Base-by-base conservation (phyloP, 176 grass and related monocot genomes). In the Echinochloa phyllopogon region DNA sequence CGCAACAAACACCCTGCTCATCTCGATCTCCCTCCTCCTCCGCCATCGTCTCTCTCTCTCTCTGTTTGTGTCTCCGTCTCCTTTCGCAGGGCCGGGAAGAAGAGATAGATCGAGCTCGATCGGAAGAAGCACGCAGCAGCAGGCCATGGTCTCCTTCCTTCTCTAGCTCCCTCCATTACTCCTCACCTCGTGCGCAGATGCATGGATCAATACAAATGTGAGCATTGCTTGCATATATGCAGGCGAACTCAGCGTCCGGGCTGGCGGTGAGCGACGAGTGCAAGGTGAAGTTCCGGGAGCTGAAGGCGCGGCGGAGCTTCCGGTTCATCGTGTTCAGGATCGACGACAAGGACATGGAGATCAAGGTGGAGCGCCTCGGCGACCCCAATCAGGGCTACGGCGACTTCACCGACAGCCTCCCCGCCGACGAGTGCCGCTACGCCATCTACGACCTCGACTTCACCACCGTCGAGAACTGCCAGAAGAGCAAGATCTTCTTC, bases 401-500 rank as follows among this genome's bases (percentile, higher is more conserved):
- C 10, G 88, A 95, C 59, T 95, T 95, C 88, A 72, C 93, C 60
- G 84, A 87, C 52, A 69, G 48, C 86, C 85, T 95, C 67, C 93
- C 93, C 21, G 63, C 90, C 9, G 80, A 95, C 15, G 88, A 93
- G 74, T 95, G 93, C 86, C 90, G 93, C 80, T 95, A 95, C 76
- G 93, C 93, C 27, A 91, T 95, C 56, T 95, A 90, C 39, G 93
- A 95, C 64, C 89, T 96, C 71, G 94, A 97, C 85, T 97, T 97
- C 84, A 79, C 87, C 65, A 86, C 94, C 62, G 74, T 67, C 10
- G 94, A 97, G 90, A 94, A 97, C 90, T 97, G 94, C 80, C 94
- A 97, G 88, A 97, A 97, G 86, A 97, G 94, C 94, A 97, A 97
- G 88, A 94, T 97, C 80, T 92, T 97, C 90, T 97, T 97, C 89